Percentiles rank a stretch among this genome's conserved stretches.
These are phyloP conservation scores for Corynascus novoguineensis DNA, from an alignment of 495 filamentous ascomycete genomes.

Conservation along the genomic window DNA sequence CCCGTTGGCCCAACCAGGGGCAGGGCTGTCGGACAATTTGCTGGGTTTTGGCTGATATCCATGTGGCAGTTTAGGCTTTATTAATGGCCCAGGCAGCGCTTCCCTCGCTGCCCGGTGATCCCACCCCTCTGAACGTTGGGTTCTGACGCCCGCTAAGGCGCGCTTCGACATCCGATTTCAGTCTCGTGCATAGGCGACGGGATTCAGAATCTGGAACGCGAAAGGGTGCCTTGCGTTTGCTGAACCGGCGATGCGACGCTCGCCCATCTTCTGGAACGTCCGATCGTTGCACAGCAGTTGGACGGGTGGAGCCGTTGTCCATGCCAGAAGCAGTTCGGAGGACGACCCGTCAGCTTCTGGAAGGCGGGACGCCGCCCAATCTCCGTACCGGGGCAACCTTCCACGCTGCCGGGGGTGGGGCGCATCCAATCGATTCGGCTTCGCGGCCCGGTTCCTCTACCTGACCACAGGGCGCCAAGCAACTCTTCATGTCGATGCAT, in stretches of 20 bases:
- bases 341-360: neutral
- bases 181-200: constrained; percentile 26
- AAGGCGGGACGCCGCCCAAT: neutral
- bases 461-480: constrained; percentile 10
- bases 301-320: constrained; percentile 8
- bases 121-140: constrained; percentile 5
- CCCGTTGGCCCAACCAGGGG: constrained; percentile 1
- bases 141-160: constrained; percentile 20
- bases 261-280: constrained; percentile 2
- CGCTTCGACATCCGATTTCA: constrained; percentile 20
- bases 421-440: constrained; percentile 22
- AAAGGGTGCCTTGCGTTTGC: neutral
- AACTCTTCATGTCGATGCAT: neutral
- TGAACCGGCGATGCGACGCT: constrained; percentile 13
- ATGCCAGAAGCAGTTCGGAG: constrained; percentile 14
- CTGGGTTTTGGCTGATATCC: constrained; percentile 35
- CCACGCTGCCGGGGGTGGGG: constrained; percentile 11
- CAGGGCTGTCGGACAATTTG: constrained; percentile 27
- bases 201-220: constrained; percentile 11
- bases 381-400: neutral
- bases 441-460: constrained; percentile 24
- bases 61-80: constrained; percentile 34
- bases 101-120: constrained; percentile 20
- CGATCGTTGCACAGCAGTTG: neutral
- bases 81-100: constrained; percentile 8